A percentile compares a stretch with the other conserved stretches of the same genome.
These are phyloP conservation scores for Styphnolobium japonicum DNA, from an alignment of 306 rosid species.

Conservation along the genomic window DNA sequence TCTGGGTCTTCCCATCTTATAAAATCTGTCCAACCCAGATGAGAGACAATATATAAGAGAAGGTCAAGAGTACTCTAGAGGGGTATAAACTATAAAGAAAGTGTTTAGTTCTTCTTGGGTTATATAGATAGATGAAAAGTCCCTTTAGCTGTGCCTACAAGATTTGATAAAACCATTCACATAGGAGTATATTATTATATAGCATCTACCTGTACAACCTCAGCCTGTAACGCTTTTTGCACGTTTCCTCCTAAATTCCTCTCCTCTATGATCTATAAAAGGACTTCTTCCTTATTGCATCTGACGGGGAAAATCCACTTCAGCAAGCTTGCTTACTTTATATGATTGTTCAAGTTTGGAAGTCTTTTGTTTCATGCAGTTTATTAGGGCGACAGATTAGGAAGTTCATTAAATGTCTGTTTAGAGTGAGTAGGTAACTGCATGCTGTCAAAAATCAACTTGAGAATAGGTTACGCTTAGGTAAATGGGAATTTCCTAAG, in stretches of 20 bases:
- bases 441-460: slow-evolving; percentile 25
- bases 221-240: not conserved
- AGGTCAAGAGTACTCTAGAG: no score
- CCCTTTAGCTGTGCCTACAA: slow-evolving; percentile 44
- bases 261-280: not conserved
- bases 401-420: slow-evolving; percentile 32
- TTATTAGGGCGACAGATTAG: slow-evolving; percentile 16
- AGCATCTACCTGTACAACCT: no score
- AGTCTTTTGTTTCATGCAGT: slow-evolving; percentile 37
- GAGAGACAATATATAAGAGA: not conserved
- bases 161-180: not conserved
- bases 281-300: not conserved
- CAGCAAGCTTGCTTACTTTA: not conserved
- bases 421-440: slow-evolving; percentile 21
- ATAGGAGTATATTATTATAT: not conserved
- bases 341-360: slow-evolving; percentile 20
- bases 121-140: slow-evolving; percentile 34
- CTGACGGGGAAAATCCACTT: not conserved
- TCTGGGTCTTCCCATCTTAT: slow-evolving; percentile 35
- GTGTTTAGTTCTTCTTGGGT: slow-evolving; percentile 11
- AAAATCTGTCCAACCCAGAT: not conserved
- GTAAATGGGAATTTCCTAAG: not conserved
- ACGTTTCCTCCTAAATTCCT: not conserved
- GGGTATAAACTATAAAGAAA: not conserved
- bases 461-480: not conserved